Evolutionary conservation across 192 early-diverging fungal species (phyloP).

Genomic region (Backusella macrospora): DNA sequence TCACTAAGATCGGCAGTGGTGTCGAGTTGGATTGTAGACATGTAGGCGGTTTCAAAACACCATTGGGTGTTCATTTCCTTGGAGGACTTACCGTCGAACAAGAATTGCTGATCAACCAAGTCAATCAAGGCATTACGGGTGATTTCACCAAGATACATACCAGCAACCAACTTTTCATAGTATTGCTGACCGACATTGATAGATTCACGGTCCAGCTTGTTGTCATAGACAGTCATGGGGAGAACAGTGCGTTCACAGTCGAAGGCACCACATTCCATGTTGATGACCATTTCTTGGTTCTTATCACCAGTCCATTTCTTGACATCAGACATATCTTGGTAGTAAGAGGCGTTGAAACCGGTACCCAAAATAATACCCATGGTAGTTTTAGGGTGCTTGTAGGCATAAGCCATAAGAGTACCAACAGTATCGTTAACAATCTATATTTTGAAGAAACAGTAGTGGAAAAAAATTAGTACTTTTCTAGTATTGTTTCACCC

Average conservation of each 20-base stretch:
- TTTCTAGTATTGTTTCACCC: background rate
- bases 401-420: constrained; percentile 84
- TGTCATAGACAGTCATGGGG: constrained; percentile 83
- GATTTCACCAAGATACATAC: constrained; percentile 94
- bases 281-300: constrained; percentile 79
- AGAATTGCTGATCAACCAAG: constrained; percentile 73
- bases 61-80: constrained; percentile 67
- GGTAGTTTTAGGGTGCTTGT: constrained; percentile 75
- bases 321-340: constrained; percentile 48
- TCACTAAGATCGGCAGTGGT: constrained; percentile 59
- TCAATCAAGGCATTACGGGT: constrained; percentile 74
- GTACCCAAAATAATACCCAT: constrained; percentile 95
- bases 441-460: constrained; percentile 24
- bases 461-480: background rate
- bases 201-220: constrained; percentile 78
- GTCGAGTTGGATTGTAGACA: constrained; percentile 75
- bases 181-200: constrained; percentile 82
- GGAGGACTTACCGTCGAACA: constrained; percentile 72
- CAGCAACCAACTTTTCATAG: constrained; percentile 94
- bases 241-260: constrained; percentile 77
- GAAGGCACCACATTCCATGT: constrained; percentile 95
- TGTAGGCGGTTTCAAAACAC: constrained; percentile 77
- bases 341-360: constrained; percentile 84
- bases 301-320: constrained; percentile 44
- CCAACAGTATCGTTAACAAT: constrained; percentile 98